Conservation (phyloP, 345 rosid species). For the Arabis alpina region DNA sequence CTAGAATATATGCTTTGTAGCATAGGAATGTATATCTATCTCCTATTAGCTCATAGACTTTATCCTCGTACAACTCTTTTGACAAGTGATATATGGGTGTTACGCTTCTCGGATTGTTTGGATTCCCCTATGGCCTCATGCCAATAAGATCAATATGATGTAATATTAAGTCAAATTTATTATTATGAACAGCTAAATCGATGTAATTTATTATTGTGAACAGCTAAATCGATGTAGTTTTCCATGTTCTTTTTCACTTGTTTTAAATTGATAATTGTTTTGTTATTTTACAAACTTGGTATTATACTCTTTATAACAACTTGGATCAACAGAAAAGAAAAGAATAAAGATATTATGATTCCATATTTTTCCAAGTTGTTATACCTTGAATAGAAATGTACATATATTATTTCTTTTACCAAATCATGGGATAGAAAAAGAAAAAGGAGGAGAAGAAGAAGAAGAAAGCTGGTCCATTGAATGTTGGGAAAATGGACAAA, state of each 20-base stretch:
- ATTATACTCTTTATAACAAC: background rate
- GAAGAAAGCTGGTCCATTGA: conserved; percentile 17
- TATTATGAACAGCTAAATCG: background rate
- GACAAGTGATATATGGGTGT: no score
- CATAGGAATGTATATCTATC: no score
- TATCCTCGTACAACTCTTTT: no score
- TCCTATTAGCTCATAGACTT: no score
- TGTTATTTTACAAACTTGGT: background rate
- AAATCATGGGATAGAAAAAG: conserved; percentile 5
- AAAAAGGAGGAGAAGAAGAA: conserved; percentile 12
- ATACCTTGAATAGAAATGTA: conserved; percentile 8
- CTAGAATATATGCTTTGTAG: no score
- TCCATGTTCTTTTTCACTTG: background rate
- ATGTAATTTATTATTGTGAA: background rate
- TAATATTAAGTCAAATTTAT: no score
- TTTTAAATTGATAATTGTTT: background rate
- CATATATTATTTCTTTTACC: background rate
- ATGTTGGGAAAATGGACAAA: conserved; percentile 26
- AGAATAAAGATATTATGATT: background rate
- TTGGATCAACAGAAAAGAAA: background rate
- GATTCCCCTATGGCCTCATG: background rate
- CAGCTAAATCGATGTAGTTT: background rate
- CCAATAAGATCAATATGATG: conserved; percentile 7
- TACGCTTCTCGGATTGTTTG: background rate
- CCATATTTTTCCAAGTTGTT: background rate